These are phyloP conservation scores for Buxus sempervirens DNA, from an alignment of 164 flowering plant genomes.

Conservation along the genomic window DNA sequence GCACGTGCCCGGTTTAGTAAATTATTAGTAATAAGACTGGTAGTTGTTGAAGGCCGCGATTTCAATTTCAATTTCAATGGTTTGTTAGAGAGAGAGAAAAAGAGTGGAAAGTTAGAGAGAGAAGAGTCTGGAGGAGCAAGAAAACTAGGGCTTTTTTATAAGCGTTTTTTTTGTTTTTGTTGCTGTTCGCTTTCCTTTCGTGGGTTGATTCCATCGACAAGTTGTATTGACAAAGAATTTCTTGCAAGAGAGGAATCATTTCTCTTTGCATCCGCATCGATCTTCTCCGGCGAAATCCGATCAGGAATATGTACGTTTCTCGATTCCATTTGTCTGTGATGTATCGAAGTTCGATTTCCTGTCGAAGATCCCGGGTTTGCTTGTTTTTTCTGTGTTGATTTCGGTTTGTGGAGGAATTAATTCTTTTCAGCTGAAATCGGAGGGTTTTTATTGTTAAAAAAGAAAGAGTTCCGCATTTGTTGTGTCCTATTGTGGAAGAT, in stretches of 20 bases:
- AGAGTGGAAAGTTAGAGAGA: not conserved
- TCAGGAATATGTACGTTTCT: slow-evolving; percentile 3
- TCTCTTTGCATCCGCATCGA: not conserved
- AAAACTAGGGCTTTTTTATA: not conserved
- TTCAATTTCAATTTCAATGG: not conserved
- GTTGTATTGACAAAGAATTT: not conserved
- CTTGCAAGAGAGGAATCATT: not conserved
- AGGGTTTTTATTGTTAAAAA: not conserved
- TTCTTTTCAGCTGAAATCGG: not conserved
- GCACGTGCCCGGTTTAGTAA: too few relatives aligned
- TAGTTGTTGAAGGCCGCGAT: not conserved
- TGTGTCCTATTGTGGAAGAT: too few relatives aligned
- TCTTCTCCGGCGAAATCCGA: slow-evolving; percentile 1
- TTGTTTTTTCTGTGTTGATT: not conserved
- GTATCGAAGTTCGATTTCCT: slow-evolving; percentile 1
- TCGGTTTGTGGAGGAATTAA: not conserved
- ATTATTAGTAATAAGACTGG: too few relatives aligned
- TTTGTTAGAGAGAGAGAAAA: not conserved
- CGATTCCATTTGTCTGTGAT: not conserved
- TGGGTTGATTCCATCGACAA: slow-evolving; percentile 4
- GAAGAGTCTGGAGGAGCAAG: not conserved
- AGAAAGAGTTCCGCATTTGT: not conserved
- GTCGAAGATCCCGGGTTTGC: not conserved
- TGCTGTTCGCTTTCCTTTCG: too few relatives aligned
- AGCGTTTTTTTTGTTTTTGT: not conserved